Evolutionary conservation across 306 rosid genomes (phyloP).

Genomic region (Trifolium subterraneum): DNA sequence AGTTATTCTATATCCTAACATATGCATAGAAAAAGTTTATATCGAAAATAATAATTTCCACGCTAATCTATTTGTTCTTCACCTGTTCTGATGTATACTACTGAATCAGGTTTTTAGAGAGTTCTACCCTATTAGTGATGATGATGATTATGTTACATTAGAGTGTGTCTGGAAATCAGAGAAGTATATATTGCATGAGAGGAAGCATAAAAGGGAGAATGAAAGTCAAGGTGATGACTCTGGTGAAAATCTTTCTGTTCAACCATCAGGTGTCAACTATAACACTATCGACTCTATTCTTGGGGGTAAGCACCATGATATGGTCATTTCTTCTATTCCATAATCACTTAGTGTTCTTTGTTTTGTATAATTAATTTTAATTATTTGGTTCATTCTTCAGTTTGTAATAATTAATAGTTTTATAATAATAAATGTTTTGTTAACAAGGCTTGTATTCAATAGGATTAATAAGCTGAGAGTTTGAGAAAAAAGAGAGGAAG

Average conservation of each 20-base stretch:
- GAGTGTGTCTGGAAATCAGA: constrained; percentile 76
- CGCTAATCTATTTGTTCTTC: constrained; percentile 1
- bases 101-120: constrained; percentile 72
- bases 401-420: constrained; percentile 27
- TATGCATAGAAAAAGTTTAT: neutral
- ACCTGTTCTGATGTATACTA: constrained; percentile 9
- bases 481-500: constrained; percentile 3
- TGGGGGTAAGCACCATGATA: constrained; percentile 57
- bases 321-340: constrained; percentile 20
- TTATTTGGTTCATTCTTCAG: constrained; percentile 28
- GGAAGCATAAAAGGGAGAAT: constrained; percentile 45
- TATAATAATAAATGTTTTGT: constrained; percentile 4
- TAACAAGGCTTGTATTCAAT: neutral
- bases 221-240: constrained; percentile 51
- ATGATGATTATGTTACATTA: constrained; percentile 58
- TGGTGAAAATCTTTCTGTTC: constrained; percentile 42
- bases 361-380: neutral
- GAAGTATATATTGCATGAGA: constrained; percentile 70
- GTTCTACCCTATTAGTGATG: constrained; percentile 60
- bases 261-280: constrained; percentile 59
- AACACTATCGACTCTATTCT: constrained; percentile 56
- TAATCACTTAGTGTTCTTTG: neutral
- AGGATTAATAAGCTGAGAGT: neutral
- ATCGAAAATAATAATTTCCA: constrained; percentile 6
- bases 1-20: neutral